These are phyloP conservation scores for Ichthyophthirius multifiliis DNA, from an alignment of 169 alveolate genomes.

Conservation along the genomic window DNA sequence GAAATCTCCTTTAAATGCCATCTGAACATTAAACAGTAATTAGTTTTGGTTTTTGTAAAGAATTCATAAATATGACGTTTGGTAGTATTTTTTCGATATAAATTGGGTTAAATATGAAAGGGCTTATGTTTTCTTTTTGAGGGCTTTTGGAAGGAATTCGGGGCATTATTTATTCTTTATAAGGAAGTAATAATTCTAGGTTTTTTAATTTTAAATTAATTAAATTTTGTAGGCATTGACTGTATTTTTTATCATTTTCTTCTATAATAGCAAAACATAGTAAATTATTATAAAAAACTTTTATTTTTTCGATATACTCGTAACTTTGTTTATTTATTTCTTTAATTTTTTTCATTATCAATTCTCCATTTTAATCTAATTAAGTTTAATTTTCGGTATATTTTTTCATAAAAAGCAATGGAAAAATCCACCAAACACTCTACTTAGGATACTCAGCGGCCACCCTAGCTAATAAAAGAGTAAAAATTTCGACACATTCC, in stretches of 20 bases:
- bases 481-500: no score
- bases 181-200: slow-evolving; percentile 45
- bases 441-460: neutral
- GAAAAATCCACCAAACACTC: neutral
- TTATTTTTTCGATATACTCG: neutral
- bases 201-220: no score
- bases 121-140: neutral
- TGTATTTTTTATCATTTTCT: no score
- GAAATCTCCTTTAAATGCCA: slow-evolving; percentile 37
- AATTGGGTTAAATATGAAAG: slow-evolving; percentile 38
- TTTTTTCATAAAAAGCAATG: neutral
- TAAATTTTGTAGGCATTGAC: no score
- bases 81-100: slow-evolving; percentile 29
- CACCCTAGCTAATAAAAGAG: no score
- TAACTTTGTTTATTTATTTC: neutral
- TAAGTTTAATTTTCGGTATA: neutral
- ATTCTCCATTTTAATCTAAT: neutral
- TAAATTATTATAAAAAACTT: neutral
- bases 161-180: slow-evolving; percentile 41
- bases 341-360: neutral
- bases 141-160: slow-evolving; percentile 25
- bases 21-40: slow-evolving; percentile 50
- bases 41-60: slow-evolving; percentile 58
- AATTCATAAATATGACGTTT: slow-evolving; percentile 31
- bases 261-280: neutral